These are phyloP conservation scores for Aspergillus flavus DNA, from an alignment of 2,329 filamentous ascomycete genomes.

Conservation along the genomic window DNA sequence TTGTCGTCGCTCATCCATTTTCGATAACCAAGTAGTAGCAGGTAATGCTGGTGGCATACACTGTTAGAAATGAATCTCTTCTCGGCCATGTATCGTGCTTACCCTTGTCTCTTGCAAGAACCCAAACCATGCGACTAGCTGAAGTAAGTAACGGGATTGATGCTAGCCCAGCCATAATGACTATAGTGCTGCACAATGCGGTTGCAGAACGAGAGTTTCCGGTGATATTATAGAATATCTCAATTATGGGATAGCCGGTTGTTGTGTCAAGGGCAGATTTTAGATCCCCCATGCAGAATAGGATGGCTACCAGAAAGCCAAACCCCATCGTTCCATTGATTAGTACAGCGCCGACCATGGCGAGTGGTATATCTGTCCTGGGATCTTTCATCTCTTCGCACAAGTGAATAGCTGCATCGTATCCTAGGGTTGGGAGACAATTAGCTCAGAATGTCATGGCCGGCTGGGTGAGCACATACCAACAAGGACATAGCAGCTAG, in stretches of 20 bases:
- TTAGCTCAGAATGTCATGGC: no score
- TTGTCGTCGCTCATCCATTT: neutral
- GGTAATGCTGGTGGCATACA: neutral
- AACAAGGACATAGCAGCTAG: constrained; percentile 10
- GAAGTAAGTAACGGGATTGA: constrained; percentile 9
- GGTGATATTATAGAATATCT: constrained; percentile 37
- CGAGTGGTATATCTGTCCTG: neutral
- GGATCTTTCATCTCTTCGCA: constrained; percentile 8
- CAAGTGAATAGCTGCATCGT: constrained; percentile 17
- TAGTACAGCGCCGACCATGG: constrained; percentile 25
- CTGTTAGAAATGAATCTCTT: neutral
- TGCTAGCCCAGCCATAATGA: constrained; percentile 4
- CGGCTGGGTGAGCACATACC: neutral
- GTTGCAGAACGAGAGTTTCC: constrained; percentile 1
- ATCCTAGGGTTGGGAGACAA: constrained; percentile 9
- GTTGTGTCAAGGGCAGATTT: constrained; percentile 33
- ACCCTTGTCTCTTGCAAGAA: no score
- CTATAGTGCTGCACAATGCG: neutral
- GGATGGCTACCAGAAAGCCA: constrained; percentile 23
- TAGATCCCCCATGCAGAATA: constrained; percentile 27
- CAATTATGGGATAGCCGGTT: constrained; percentile 48
- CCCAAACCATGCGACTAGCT: constrained; percentile 1
- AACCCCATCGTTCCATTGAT: constrained; percentile 33
- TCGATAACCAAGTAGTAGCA: neutral
- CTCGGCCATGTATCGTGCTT: no score